phyloP scores from a whole-genome alignment of 768 basidiomycete genomes.

The Lyophyllum atratum region DNA sequence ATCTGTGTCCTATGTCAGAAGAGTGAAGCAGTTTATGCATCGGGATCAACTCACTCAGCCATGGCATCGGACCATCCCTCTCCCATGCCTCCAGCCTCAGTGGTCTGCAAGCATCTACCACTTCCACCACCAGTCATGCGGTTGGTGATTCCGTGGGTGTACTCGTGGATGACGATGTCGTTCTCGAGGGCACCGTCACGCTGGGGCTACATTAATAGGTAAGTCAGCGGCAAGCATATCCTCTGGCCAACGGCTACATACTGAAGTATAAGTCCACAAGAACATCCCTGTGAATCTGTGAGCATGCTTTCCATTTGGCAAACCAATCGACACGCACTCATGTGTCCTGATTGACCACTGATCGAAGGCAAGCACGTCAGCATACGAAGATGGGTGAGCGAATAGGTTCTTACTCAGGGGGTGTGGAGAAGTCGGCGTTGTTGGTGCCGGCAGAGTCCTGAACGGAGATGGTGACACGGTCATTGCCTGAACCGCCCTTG shows the following conservation, averaged over 20 bases:
- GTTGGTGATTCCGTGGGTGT: slow-evolving; percentile 50
- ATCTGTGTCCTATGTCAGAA: slow-evolving; percentile 24
- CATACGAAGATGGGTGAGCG: background rate
- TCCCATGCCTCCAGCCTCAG: slow-evolving; percentile 69
- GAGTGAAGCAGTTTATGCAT: background rate
- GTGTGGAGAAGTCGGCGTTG: slow-evolving; percentile 46
- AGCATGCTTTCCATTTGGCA: background rate
- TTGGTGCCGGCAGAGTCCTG: slow-evolving; percentile 46
- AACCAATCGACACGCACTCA: slow-evolving; percentile 26
- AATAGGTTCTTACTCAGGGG: slow-evolving; percentile 40
- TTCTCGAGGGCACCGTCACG: slow-evolving; percentile 69
- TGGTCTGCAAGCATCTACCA: slow-evolving; percentile 60
- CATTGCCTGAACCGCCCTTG: slow-evolving; percentile 48
- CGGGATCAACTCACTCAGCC: slow-evolving; percentile 33
- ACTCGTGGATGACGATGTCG: slow-evolving; percentile 57
- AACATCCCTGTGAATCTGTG: slow-evolving; percentile 31
- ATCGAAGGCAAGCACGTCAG: background rate
- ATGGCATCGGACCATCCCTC: slow-evolving; percentile 62
- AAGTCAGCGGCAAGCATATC: slow-evolving; percentile 47
- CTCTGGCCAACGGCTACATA: slow-evolving; percentile 33
- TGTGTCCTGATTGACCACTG: slow-evolving; percentile 40
- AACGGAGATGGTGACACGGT: slow-evolving; percentile 54
- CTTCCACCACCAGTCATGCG: slow-evolving; percentile 55
- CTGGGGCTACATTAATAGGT: slow-evolving; percentile 49
- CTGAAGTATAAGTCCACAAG: slow-evolving; percentile 33